These are phyloP conservation scores for Rhytidiadelphus loreus DNA, from an alignment of 225 moss, liverwort and hornwort species.

Conservation along the genomic window DNA sequence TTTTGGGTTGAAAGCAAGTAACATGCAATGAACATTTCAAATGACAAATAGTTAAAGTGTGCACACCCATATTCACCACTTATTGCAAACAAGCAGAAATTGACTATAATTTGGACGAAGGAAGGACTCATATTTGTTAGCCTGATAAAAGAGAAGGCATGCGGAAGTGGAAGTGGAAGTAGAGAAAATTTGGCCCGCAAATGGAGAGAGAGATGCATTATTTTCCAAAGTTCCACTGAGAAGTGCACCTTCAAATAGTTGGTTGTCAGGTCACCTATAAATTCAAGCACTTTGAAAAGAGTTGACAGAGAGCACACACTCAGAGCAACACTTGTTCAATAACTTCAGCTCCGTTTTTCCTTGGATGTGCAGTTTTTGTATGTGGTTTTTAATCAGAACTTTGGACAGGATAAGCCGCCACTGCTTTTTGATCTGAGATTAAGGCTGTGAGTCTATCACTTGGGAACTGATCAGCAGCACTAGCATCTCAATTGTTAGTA, in stretches of 20 bases:
- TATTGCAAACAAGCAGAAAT: neutral
- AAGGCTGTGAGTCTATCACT: neutral
- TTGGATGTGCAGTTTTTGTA: no score
- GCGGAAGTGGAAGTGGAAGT: neutral
- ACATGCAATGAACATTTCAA: no score
- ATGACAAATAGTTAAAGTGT: neutral
- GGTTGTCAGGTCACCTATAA: neutral
- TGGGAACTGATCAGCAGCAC: neutral
- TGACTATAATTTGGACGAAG: neutral
- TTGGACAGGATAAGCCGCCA: neutral
- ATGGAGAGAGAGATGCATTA: neutral
- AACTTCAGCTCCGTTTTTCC: no score
- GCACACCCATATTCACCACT: neutral
- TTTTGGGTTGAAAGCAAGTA: no score
- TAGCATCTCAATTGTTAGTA: neutral
- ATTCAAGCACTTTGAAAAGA: neutral
- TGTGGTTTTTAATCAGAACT: neutral
- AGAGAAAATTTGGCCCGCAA: neutral
- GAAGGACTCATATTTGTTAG: neutral
- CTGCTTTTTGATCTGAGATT: neutral
- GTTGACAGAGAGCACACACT: neutral
- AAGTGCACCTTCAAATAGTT: neutral
- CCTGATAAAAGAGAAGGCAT: no score
- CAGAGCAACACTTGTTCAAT: neutral
- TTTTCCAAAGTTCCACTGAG: neutral